These are phyloP conservation scores for Kokia cookei DNA, from an alignment of 441 rosid species.

Conservation along the genomic window DNA sequence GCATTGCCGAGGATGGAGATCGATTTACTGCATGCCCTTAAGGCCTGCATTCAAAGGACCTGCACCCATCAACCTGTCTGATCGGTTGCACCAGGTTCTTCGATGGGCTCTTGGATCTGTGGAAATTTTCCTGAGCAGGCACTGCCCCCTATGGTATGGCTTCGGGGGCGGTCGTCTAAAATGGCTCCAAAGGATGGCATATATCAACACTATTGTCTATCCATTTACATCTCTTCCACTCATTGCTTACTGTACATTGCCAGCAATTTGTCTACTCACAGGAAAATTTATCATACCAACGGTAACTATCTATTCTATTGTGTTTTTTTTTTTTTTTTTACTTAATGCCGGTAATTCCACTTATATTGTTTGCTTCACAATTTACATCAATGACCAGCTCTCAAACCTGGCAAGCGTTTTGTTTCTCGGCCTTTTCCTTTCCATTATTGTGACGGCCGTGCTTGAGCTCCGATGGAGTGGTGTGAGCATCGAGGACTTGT, in stretches of 20 bases:
- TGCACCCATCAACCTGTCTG: conserved; percentile 96
- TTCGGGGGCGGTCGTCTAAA: conserved; percentile 87
- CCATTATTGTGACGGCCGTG: conserved; percentile 72
- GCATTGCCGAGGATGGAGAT: conserved; percentile 97
- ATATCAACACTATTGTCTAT: conserved; percentile 81
- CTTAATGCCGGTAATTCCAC: neutral
- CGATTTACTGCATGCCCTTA: conserved; percentile 86
- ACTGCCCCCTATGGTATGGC: conserved; percentile 95
- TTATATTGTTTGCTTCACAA: neutral
- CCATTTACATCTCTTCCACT: conserved; percentile 93
- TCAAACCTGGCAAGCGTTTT: conserved; percentile 73
- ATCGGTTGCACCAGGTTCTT: conserved; percentile 87
- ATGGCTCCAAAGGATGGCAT: conserved; percentile 85
- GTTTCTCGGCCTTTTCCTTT: conserved; percentile 84
- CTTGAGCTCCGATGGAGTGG: conserved; percentile 95
- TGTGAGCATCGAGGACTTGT: conserved; percentile 79
- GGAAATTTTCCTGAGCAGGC: conserved; percentile 90
- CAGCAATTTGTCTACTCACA: conserved; percentile 96
- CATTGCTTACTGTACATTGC: conserved; percentile 74
- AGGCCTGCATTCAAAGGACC: conserved; percentile 96
- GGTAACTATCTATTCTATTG: conserved; percentile 30
- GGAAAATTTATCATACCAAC: conserved; percentile 94
- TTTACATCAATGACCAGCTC: conserved; percentile 35
- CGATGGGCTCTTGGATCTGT: conserved; percentile 99
- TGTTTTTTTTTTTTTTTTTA: neutral